Evolutionary conservation across 2,329 filamentous ascomycete species (phyloP).

Genomic region (Coniochaeta sp.): DNA sequence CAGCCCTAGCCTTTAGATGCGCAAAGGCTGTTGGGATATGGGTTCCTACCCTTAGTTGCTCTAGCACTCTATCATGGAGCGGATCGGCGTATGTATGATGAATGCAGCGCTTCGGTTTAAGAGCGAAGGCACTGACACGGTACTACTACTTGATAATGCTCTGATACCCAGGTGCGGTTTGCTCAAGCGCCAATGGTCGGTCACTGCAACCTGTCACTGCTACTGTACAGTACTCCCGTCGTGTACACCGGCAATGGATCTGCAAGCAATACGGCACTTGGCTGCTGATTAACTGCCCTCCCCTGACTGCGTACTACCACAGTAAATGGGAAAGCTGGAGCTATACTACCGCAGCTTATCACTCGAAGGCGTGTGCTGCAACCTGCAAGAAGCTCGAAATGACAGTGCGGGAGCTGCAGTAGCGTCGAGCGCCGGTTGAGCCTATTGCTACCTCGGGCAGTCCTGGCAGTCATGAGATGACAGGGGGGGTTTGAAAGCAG

Average conservation of each 20-base stretch:
- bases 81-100: too few species aligned
- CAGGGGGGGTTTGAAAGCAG: not conserved
- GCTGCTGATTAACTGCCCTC: not conserved
- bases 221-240: not conserved
- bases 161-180: not conserved
- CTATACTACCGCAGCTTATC: not conserved
- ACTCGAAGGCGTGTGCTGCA: not conserved
- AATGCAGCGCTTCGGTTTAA: too few species aligned
- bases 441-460: too few species aligned
- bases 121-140: too few species aligned
- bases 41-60: too few species aligned
- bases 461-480: not conserved
- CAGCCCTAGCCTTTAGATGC: too few species aligned
- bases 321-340: not conserved
- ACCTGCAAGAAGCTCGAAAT: not conserved
- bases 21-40: too few species aligned
- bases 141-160: not conserved
- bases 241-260: too few species aligned
- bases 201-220: not conserved
- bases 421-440: not conserved
- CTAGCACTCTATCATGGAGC: too few species aligned
- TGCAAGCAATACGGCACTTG: not conserved
- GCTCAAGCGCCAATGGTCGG: too few species aligned
- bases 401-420: not conserved
- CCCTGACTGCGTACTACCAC: too few species aligned